These are phyloP conservation scores for Scedosporium dehoogii DNA, from an alignment of 2,329 filamentous ascomycete genomes.

Conservation along the genomic window DNA sequence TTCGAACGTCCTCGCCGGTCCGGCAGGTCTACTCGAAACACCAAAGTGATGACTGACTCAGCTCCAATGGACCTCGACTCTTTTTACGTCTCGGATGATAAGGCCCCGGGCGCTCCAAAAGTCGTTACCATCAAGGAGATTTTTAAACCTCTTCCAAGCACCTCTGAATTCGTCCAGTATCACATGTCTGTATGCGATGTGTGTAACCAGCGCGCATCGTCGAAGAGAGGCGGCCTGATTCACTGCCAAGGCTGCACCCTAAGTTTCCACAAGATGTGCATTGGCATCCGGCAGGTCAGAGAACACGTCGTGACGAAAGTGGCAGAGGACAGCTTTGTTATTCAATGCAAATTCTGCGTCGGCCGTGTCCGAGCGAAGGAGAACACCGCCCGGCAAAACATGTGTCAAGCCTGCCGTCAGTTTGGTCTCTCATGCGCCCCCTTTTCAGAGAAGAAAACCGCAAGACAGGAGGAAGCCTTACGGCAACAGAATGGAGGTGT, in stretches of 20 bases:
- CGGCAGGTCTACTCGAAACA: slow-evolving; percentile 32
- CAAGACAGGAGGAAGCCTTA: slow-evolving; percentile 74
- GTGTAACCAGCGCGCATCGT: slow-evolving; percentile 48
- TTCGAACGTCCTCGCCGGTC: slow-evolving; percentile 43
- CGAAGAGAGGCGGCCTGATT: slow-evolving; percentile 60
- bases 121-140: slow-evolving; percentile 60
- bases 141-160: slow-evolving; percentile 53
- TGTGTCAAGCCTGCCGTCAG: slow-evolving; percentile 60
- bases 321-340: slow-evolving; percentile 62
- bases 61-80: slow-evolving; percentile 50
- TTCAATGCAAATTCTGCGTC: slow-evolving; percentile 85
- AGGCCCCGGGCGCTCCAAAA: slow-evolving; percentile 35
- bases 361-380: slow-evolving; percentile 61
- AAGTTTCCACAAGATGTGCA: slow-evolving; percentile 72
- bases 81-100: slow-evolving; percentile 39
- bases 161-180: slow-evolving; percentile 56
- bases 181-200: slow-evolving; percentile 66
- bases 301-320: slow-evolving; percentile 91
- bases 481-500: slow-evolving; percentile 68
- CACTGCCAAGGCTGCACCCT: slow-evolving; percentile 86
- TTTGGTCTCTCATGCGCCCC: slow-evolving; percentile 61
- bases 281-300: slow-evolving; percentile 61
- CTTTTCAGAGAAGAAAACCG: slow-evolving; percentile 63
- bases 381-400: slow-evolving; percentile 49
- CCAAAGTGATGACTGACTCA: slow-evolving; percentile 37